phyloP scores from a whole-genome alignment of 768 basidiomycete genomes.

The Exidia glandulosa region DNA sequence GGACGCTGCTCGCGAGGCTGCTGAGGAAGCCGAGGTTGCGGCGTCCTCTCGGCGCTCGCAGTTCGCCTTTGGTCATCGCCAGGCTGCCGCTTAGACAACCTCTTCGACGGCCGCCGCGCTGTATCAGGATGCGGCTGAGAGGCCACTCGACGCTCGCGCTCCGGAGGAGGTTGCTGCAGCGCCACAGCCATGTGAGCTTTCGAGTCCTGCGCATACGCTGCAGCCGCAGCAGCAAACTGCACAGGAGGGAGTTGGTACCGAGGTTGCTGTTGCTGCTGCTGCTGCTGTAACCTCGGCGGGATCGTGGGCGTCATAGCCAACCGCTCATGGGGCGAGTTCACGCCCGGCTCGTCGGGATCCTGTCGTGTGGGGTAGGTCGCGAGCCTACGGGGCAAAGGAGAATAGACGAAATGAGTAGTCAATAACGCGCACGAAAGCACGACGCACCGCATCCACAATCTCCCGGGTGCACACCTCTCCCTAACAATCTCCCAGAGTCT shows the following conservation, averaged over 20 bases:
- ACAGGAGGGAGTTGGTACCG: too few relatives aligned
- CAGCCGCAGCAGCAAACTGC: too few relatives aligned
- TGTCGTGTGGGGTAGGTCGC: background rate
- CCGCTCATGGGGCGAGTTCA: background rate
- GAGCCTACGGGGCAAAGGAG: background rate
- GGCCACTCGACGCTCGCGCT: background rate
- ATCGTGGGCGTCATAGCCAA: background rate
- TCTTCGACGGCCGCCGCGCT: background rate
- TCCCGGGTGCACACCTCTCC: slow-evolving; percentile 12
- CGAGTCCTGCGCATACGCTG: too few relatives aligned
- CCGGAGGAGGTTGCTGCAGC: too few relatives aligned
- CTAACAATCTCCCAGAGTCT: slow-evolving; percentile 11
- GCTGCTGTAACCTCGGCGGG: too few relatives aligned
- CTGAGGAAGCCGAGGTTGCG: too few relatives aligned
- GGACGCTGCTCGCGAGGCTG: too few relatives aligned
- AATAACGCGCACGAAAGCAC: background rate
- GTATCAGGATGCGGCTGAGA: background rate
- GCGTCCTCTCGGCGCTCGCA: too few relatives aligned
- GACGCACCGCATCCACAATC: slow-evolving; percentile 9
- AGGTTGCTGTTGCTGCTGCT: too few relatives aligned
- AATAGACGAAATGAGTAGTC: background rate
- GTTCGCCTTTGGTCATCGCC: too few relatives aligned
- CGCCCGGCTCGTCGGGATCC: background rate
- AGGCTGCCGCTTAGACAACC: background rate
- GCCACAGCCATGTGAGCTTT: too few relatives aligned